Conservation (phyloP, 345 rosid species). For the Sonneratia caseolaris region DNA sequence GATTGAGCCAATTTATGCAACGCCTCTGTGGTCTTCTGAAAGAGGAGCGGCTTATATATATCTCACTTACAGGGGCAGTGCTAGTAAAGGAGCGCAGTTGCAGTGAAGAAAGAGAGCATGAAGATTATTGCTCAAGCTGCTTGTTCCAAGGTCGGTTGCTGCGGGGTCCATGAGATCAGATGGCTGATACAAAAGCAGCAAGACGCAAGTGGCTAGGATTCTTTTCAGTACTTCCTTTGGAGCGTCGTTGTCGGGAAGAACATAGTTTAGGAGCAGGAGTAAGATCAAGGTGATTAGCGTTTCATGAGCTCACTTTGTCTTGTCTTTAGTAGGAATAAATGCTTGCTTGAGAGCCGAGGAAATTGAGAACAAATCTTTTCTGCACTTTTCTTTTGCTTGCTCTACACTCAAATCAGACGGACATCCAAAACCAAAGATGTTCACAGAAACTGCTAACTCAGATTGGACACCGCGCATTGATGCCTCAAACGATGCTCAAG, state of each 20-base stretch:
- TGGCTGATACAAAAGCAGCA: background rate
- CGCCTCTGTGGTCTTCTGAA: background rate
- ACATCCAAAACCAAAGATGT: too few species aligned
- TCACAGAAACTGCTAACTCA: background rate
- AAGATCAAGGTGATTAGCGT: background rate
- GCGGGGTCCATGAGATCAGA: background rate
- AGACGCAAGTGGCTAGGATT: background rate
- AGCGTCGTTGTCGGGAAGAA: background rate
- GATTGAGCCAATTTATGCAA: background rate
- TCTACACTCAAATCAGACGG: conserved; percentile 4
- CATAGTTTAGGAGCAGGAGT: background rate
- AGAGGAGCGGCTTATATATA: background rate
- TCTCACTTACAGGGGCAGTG: background rate
- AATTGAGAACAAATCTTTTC: background rate
- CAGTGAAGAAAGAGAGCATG: background rate
- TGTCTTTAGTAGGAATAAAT: conserved; percentile 3
- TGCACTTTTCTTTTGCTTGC: conserved; percentile 10
- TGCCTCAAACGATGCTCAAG: background rate
- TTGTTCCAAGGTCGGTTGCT: background rate
- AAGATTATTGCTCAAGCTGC: background rate
- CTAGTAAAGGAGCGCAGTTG: conserved; percentile 1
- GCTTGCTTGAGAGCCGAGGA: conserved; percentile 14
- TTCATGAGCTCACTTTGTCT: background rate
- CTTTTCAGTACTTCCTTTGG: background rate
- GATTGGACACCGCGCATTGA: background rate